A percentile compares a stretch with the other conserved stretches of the same genome.
Conservation (phyloP, 2,329 filamentous ascomycete species). For the Pseudocercospora macadamiae region DNA sequence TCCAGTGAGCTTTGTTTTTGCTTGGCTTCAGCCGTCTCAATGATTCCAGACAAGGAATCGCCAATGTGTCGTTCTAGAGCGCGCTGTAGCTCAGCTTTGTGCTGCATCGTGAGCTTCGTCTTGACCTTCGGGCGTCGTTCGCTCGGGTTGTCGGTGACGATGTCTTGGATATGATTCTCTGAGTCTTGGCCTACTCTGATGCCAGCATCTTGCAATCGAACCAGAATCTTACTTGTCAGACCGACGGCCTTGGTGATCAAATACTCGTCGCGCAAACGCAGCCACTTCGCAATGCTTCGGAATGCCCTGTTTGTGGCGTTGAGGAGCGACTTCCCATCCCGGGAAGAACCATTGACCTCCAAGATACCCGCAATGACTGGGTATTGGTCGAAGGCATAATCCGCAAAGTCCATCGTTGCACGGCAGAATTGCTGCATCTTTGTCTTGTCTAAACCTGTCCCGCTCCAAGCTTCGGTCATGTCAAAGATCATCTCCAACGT, state of each 20-base stretch:
- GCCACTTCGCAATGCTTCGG: slow-evolving; percentile 73
- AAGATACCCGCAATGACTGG: slow-evolving; percentile 77
- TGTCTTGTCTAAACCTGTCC: slow-evolving; percentile 68
- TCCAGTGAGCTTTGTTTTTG: slow-evolving; percentile 46
- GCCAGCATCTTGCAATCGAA: slow-evolving; percentile 74
- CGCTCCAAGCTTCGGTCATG: slow-evolving; percentile 82
- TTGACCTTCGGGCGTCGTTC: slow-evolving; percentile 56
- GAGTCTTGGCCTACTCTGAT: slow-evolving; percentile 68
- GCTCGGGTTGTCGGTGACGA: slow-evolving; percentile 53
- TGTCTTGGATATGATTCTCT: slow-evolving; percentile 65
- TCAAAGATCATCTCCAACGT: slow-evolving; percentile 79
- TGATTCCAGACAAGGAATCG: slow-evolving; percentile 27
- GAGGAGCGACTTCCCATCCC: slow-evolving; percentile 57
- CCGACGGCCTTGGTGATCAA: slow-evolving; percentile 80
- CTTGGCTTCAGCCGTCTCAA: slow-evolving; percentile 30
- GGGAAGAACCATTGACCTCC: slow-evolving; percentile 38
- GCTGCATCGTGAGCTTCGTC: slow-evolving; percentile 78
- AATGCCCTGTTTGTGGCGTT: slow-evolving; percentile 67
- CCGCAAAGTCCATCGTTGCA: slow-evolving; percentile 92
- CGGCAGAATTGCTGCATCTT: slow-evolving; percentile 91
- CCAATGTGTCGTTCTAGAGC: slow-evolving; percentile 60
- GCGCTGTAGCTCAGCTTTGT: slow-evolving; percentile 78
- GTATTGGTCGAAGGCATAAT: slow-evolving; percentile 81
- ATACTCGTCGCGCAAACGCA: slow-evolving; percentile 85
- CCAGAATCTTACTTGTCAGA: slow-evolving; percentile 81